Base-by-base conservation (phyloP, 176 grass and related monocot genomes). In the Rhynchospora pubera region DNA sequence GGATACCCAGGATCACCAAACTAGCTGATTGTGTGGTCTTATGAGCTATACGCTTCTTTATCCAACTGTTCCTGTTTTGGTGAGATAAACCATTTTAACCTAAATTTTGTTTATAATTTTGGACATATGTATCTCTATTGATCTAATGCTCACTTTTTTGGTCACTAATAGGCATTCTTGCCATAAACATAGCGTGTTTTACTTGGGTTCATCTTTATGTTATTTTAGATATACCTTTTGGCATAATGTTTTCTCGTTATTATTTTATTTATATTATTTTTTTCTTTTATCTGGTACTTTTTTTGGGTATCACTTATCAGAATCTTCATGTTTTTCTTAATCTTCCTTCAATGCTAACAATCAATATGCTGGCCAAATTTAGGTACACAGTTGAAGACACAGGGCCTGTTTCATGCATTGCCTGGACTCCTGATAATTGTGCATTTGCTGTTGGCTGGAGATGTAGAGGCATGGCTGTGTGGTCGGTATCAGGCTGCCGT, bases 341-440 rank as follows among this genome's bases (percentile, higher is more conserved):
- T 47, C 43, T 47, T 71, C 42, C 18, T 71, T 47, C 18, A 47
- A 47, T 45, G 9, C 39, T 71, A 21, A 71, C 39, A 15, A 45
- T 69, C 44, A 46, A 70, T 21, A 11, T 71, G 28, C 9, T 70
- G 48, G 48, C 21, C 7, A 18, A 70, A 30, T 93, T 80, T 84
- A 97, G 94, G 88, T 92, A 94, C 87, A 93, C 95, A 70, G 91
- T 91, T 87, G 95, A 98, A 85, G 95, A 98, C 88, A 98, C 95
- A 0, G 95, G 95, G 18, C 92, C 95, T 70, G 95, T 98, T 85
- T 85, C 92, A 34, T 98, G 90, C 89, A 91, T 98, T 88, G 86
- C 92, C 77, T 98, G 95, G 95, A 94, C 92, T 18, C 95, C 90
- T 88, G 95, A 94, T 79, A 94, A 94, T 89, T 91, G 90, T 79